These are phyloP conservation scores for Linnemannia zychae DNA, from an alignment of 192 early-diverging fungal genomes.

Conservation along the genomic window DNA sequence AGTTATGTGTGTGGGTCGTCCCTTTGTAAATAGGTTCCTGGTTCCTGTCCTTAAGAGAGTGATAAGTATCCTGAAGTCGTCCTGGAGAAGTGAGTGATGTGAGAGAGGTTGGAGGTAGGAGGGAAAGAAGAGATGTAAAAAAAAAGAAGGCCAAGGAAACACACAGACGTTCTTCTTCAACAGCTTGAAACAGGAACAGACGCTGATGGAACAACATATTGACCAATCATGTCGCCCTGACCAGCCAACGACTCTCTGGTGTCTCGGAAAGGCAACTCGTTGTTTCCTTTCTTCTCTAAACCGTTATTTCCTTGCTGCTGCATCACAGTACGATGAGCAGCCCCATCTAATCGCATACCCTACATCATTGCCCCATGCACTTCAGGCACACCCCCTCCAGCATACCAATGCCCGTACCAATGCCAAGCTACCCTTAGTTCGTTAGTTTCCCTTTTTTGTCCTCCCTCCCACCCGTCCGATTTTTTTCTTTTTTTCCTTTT, in stretches of 20 bases:
- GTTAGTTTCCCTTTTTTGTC: constrained; percentile 6
- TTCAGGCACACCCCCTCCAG: neutral
- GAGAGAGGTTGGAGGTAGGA: neutral
- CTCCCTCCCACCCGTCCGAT: neutral
- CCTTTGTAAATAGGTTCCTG: neutral
- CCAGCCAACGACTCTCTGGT: neutral
- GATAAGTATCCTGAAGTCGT: neutral
- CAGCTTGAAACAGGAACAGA: neutral
- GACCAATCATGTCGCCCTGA: neutral
- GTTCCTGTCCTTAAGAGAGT: neutral
- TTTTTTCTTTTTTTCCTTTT: constrained; percentile 1
- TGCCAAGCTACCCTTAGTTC: neutral
- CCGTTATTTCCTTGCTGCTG: neutral
- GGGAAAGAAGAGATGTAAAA: neutral
- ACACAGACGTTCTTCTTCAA: neutral
- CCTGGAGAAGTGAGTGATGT: neutral
- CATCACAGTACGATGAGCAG: neutral
- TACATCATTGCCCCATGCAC: neutral
- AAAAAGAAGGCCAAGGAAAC: neutral
- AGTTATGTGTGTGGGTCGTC: no score
- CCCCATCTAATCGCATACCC: neutral
- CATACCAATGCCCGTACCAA: neutral
- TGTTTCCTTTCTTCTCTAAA: neutral
- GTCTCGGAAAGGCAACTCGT: neutral
- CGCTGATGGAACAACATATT: neutral